Conservation (phyloP, 2,329 filamentous ascomycete genomes). For the Cytospora paraplurivora region DNA sequence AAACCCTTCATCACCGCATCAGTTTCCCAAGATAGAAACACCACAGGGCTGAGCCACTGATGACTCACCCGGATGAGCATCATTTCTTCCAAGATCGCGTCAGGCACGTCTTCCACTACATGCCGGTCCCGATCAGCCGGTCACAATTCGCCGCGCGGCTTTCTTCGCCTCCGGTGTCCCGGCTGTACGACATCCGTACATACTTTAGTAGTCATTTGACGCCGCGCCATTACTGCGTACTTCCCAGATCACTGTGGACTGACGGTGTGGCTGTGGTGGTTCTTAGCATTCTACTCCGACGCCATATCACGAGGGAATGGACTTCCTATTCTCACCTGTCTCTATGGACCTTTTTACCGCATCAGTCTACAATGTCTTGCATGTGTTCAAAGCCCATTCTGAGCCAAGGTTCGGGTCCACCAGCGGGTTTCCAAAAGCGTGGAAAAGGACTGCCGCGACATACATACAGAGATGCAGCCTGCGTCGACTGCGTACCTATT, state of each 20-base stretch:
- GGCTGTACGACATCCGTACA: neutral
- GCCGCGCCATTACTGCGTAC: neutral
- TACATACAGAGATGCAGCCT: slow-evolving; percentile 9
- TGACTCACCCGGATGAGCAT: neutral
- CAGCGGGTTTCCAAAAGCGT: neutral
- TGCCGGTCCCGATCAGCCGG: neutral
- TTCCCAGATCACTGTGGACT: neutral
- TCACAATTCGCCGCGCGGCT: slow-evolving; percentile 1
- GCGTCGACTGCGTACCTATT: slow-evolving; percentile 1
- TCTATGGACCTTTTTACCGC: slow-evolving; percentile 11
- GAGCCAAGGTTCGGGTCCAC: slow-evolving; percentile 16
- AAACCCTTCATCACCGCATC: slow-evolving; percentile 8
- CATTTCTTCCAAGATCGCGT: neutral
- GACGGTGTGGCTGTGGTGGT: neutral
- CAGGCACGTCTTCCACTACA: neutral
- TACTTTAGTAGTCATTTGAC: neutral
- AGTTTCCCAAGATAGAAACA: slow-evolving; percentile 27
- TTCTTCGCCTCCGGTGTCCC: neutral
- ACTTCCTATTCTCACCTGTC: neutral
- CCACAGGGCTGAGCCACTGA: slow-evolving; percentile 16
- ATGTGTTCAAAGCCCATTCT: slow-evolving; percentile 20
- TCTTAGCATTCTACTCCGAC: neutral
- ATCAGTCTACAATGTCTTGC: slow-evolving; percentile 18
- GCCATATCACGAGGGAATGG: neutral
- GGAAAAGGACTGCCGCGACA: neutral